Percentiles rank a stretch among this genome's conserved stretches.
Conservation (phyloP, 495 filamentous ascomycete genomes). For the Trichoderma erinaceum region DNA sequence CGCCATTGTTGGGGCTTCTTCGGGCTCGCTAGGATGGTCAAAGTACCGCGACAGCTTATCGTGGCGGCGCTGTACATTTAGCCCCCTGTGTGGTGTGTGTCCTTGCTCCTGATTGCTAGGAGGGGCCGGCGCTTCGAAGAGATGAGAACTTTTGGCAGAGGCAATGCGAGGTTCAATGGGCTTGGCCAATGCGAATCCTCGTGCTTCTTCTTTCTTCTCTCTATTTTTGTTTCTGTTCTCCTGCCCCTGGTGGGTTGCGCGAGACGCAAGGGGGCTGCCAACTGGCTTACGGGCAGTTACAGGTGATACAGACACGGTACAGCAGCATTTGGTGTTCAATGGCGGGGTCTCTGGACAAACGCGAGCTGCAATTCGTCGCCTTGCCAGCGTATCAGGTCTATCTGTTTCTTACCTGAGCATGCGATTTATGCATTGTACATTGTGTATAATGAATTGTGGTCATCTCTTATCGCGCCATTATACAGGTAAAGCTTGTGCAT, state of each 20-base stretch:
- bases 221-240: neutral
- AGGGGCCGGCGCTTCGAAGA: neutral
- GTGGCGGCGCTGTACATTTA: neutral
- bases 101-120: neutral
- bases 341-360: neutral
- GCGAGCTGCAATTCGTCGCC: neutral
- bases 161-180: too few species aligned
- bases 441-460: neutral
- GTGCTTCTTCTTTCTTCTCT: neutral
- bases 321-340: neutral
- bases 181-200: neutral
- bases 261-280: constrained; percentile 2
- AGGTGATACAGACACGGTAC: neutral
- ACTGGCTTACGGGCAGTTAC: neutral
- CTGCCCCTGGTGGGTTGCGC: neutral
- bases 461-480: neutral
- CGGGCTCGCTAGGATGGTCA: neutral
- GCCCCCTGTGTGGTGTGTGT: neutral
- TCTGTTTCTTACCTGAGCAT: neutral
- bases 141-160: too few species aligned
- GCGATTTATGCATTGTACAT: neutral
- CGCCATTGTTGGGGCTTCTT: neutral
- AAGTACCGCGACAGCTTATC: neutral
- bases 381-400: neutral
- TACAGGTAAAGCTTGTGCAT: neutral